Conservation (phyloP, 306 rosid species). For the Inga laurina region DNA sequence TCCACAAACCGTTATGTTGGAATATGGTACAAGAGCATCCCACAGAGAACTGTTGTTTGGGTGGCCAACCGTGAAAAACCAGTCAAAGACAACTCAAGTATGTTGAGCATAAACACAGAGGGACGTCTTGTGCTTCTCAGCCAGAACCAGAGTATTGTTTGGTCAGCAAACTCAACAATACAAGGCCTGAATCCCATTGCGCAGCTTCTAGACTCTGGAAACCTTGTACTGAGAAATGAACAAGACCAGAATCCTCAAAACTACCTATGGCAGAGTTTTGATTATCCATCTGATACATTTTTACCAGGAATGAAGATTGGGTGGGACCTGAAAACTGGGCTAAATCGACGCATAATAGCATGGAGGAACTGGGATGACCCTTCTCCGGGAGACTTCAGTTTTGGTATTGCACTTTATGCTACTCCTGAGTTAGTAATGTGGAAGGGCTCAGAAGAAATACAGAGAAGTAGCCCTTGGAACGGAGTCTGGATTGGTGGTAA, state of each 20-base stretch:
- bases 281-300: constrained; percentile 6
- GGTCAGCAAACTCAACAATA: constrained; percentile 32
- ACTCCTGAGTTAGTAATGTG: constrained; percentile 26
- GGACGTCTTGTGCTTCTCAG: constrained; percentile 31
- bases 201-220: constrained; percentile 30
- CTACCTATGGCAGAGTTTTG: constrained; percentile 32
- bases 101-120: neutral
- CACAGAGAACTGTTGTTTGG: constrained; percentile 10
- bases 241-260: neutral
- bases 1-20: constrained; percentile 17
- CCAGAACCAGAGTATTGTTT: neutral
- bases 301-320: constrained; percentile 60
- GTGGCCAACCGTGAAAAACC: constrained; percentile 47
- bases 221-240: constrained; percentile 28
- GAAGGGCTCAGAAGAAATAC: constrained; percentile 25
- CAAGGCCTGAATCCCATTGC: neutral
- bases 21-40: constrained; percentile 2
- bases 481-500: constrained; percentile 26
- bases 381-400: constrained; percentile 43
- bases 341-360: constrained; percentile 34
- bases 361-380: constrained; percentile 56
- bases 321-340: constrained; percentile 44
- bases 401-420: constrained; percentile 1
- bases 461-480: constrained; percentile 36
- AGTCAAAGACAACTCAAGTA: constrained; percentile 27